Evolutionary conservation across 768 basidiomycete species (phyloP).

Genomic region (Phanerodontia chrysosporium): DNA sequence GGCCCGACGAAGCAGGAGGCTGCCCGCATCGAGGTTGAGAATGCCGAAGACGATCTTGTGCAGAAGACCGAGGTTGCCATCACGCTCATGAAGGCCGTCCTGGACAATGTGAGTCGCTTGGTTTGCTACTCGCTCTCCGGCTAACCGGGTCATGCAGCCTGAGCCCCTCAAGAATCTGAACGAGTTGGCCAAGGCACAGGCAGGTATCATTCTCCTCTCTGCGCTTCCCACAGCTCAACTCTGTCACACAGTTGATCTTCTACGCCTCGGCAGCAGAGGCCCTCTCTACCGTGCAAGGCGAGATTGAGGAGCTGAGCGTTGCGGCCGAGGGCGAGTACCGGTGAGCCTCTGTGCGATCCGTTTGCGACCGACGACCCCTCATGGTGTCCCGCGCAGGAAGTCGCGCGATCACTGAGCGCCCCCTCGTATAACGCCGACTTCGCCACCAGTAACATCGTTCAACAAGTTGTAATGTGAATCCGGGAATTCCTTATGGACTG

Average conservation of each 20-base stretch:
- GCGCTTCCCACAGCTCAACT: constrained; percentile 38
- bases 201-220: constrained; percentile 21
- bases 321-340: constrained; percentile 96
- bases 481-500: neutral
- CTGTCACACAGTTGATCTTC: no score
- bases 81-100: constrained; percentile 94
- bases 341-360: constrained; percentile 31
- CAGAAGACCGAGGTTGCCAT: constrained; percentile 98
- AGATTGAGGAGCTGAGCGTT: constrained; percentile 89
- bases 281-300: constrained; percentile 77
- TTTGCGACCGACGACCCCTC: neutral
- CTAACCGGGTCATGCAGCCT: constrained; percentile 48
- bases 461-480: neutral
- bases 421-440: neutral
- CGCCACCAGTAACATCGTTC: neutral
- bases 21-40: constrained; percentile 86
- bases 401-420: constrained; percentile 81
- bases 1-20: constrained; percentile 81
- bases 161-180: constrained; percentile 95
- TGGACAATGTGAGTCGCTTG: constrained; percentile 85
- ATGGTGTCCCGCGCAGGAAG: constrained; percentile 48
- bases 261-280: constrained; percentile 77
- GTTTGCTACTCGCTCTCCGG: neutral
- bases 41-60: constrained; percentile 92
- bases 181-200: constrained; percentile 88